These are phyloP conservation scores for Tetrahymena malaccensis DNA, from an alignment of 73 alveolate genomes.

Conservation along the genomic window DNA sequence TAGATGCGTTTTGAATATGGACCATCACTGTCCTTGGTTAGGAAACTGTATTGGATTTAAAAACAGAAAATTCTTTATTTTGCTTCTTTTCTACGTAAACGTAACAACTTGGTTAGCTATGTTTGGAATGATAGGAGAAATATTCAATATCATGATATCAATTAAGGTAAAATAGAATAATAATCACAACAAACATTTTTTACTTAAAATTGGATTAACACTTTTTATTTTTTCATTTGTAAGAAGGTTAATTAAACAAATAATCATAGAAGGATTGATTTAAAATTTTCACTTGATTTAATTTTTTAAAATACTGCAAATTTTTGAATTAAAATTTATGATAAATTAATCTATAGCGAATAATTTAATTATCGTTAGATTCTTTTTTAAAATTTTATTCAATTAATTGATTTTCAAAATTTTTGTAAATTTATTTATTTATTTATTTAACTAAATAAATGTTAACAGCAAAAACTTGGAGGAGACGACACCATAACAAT, in stretches of 20 bases:
- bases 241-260: neutral
- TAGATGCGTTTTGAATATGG: conserved; percentile 94
- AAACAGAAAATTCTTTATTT: conserved; percentile 84
- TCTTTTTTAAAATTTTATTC: neutral
- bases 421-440: neutral
- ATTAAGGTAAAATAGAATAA: neutral
- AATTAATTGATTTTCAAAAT: neutral
- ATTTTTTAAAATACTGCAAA: neutral
- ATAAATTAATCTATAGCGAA: neutral
- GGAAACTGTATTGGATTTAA: conserved; percentile 92
- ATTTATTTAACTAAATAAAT: neutral
- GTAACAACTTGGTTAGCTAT: conserved; percentile 45
- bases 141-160: neutral
- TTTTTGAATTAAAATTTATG: neutral
- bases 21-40: conserved; percentile 97
- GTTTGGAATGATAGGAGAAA: conserved; percentile 6
- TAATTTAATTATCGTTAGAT: neutral
- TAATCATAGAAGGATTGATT: neutral
- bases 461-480: neutral
- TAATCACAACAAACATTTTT: neutral
- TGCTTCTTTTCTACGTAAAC: conserved; percentile 68
- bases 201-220: too few species aligned
- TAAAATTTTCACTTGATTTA: neutral
- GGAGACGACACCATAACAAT: neutral
- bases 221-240: neutral